Conservation (phyloP, 2,329 filamentous ascomycete genomes). For the Sphaceloma murrayae region DNA sequence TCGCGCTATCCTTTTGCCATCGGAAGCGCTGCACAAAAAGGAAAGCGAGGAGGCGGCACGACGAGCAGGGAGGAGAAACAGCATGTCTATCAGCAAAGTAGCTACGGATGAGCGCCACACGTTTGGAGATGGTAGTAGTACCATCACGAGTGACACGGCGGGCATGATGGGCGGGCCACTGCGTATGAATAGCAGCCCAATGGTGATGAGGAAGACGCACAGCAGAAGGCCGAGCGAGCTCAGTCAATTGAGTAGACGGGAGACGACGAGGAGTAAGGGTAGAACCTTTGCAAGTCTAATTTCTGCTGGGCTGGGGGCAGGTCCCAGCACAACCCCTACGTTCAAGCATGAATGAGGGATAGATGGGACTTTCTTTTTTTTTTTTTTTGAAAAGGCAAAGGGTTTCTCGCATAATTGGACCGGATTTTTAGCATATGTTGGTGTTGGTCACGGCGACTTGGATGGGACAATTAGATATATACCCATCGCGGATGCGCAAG, state of each 20-base stretch:
- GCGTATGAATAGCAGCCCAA: slow-evolving; percentile 3
- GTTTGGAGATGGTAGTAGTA: slow-evolving; percentile 5
- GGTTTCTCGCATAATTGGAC: too few species aligned
- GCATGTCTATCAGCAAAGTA: slow-evolving; percentile 19
- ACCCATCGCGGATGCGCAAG: slow-evolving; percentile 8
- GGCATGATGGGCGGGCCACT: background rate
- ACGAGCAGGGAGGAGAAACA: slow-evolving; percentile 21
- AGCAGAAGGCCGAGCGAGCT: slow-evolving; percentile 11
- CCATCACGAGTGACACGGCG: slow-evolving; percentile 3
- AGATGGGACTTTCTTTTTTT: too few species aligned
- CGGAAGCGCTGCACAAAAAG: slow-evolving; percentile 52
- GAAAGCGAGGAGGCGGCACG: slow-evolving; percentile 45
- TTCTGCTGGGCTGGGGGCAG: background rate
- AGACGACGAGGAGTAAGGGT: slow-evolving; percentile 3
- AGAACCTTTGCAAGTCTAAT: slow-evolving; percentile 4
- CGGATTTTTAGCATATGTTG: too few species aligned
- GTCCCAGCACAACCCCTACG: slow-evolving; percentile 2
- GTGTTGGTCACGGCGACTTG: too few species aligned
- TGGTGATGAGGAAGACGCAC: background rate
- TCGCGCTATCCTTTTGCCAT: slow-evolving; percentile 59
- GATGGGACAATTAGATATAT: too few species aligned
- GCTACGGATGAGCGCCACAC: slow-evolving; percentile 7
- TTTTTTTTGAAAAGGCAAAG: too few species aligned
- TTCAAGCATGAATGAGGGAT: slow-evolving; percentile 11
- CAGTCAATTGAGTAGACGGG: slow-evolving; percentile 7